These are phyloP conservation scores for Nicotiana tabacum DNA, from an alignment of 257 asterid species.

Conservation along the genomic window DNA sequence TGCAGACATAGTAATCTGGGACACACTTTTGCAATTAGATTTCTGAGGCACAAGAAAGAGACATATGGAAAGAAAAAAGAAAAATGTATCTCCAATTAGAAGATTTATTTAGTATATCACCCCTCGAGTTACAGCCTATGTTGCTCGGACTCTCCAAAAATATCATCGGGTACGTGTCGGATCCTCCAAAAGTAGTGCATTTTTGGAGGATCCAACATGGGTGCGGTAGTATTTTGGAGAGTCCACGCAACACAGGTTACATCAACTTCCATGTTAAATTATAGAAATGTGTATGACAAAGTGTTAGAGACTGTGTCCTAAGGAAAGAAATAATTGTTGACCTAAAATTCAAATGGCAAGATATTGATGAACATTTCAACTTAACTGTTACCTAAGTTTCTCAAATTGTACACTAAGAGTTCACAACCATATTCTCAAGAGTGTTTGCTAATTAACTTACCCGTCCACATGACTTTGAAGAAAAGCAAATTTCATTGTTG, in stretches of 20 bases:
- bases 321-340: neutral
- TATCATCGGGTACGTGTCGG: no score
- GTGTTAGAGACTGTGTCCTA: neutral
- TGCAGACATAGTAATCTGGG: conserved; percentile 97
- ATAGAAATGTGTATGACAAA: no score
- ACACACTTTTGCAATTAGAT: conserved; percentile 1
- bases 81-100: neutral
- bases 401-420: neutral
- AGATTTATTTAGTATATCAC: neutral
- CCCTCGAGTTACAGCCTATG: neutral
- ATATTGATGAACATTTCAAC: neutral
- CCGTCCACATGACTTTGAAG: neutral
- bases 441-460: neutral
- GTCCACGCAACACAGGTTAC: no score
- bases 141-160: no score
- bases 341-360: neutral
- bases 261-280: no score
- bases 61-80: neutral
- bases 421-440: neutral
- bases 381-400: neutral
- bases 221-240: no score
- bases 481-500: neutral
- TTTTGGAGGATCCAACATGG: no score
- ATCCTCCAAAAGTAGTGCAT: no score
- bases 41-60: neutral